phyloP scores from a whole-genome alignment of 2,329 filamentous ascomycete species.

The Penicillium thymicola region DNA sequence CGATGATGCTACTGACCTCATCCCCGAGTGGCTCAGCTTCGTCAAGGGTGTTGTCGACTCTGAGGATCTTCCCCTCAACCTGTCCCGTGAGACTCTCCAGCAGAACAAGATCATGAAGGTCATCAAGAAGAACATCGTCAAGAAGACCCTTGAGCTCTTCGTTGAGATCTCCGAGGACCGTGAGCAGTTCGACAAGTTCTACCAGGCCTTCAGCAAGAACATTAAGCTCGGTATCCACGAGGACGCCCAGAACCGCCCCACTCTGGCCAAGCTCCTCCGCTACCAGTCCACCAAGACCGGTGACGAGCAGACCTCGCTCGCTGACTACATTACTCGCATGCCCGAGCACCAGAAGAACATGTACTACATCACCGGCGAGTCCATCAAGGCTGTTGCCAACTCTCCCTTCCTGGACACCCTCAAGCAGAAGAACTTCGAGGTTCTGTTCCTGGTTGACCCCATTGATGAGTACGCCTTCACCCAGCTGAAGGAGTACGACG shows the following conservation, averaged over 20 bases:
- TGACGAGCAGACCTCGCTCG: slow-evolving; percentile 88
- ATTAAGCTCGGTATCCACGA: slow-evolving; percentile 99
- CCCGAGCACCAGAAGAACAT: slow-evolving; percentile 99
- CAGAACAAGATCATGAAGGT: slow-evolving; percentile 99
- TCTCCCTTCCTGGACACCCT: slow-evolving; percentile 98
- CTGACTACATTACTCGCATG: slow-evolving; percentile 99
- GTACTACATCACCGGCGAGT: slow-evolving; percentile 99
- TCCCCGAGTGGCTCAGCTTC: slow-evolving; percentile 98
- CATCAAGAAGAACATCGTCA: slow-evolving; percentile 99
- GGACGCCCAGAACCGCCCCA: slow-evolving; percentile 92
- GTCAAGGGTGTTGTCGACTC: slow-evolving; percentile 99
- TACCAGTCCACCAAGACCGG: slow-evolving; percentile 99
- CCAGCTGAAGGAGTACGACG: slow-evolving; percentile 99
- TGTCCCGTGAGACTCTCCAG: slow-evolving; percentile 99
- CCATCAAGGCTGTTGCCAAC: slow-evolving; percentile 94
- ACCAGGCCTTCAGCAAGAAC: slow-evolving; percentile 99
- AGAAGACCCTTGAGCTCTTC: slow-evolving; percentile 99
- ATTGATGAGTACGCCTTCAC: slow-evolving; percentile 99
- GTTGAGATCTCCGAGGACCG: slow-evolving; percentile 98
- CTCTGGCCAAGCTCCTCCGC: slow-evolving; percentile 95
- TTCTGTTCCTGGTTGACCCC: slow-evolving; percentile 98
- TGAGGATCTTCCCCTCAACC: slow-evolving; percentile 97
- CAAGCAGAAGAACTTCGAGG: slow-evolving; percentile 99
- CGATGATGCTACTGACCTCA: slow-evolving; percentile 97
- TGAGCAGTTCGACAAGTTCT: slow-evolving; percentile 99